Evolutionary conservation across 768 basidiomycete species (phyloP).

Genomic region (Naganishia randhawae): DNA sequence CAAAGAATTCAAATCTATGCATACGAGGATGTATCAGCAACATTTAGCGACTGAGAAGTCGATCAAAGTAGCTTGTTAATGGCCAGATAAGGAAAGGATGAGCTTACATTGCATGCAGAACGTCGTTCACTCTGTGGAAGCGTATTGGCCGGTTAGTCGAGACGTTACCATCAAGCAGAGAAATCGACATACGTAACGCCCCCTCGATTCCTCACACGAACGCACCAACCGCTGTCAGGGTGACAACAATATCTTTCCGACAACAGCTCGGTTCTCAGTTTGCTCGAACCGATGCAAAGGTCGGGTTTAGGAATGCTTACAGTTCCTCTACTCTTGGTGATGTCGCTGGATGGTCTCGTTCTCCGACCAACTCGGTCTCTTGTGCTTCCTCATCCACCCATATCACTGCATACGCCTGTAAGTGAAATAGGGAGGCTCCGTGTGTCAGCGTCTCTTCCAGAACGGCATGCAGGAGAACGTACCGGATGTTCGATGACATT

Average conservation of each 20-base stretch:
- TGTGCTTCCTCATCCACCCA: slow-evolving; percentile 34
- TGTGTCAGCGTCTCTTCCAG: not conserved
- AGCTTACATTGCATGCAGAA: slow-evolving; percentile 33
- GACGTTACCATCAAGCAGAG: not conserved
- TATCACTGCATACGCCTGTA: slow-evolving; percentile 32
- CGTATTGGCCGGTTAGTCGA: not conserved
- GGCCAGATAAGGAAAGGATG: not conserved
- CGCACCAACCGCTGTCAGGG: slow-evolving; percentile 30
- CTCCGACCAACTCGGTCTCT: slow-evolving; percentile 33
- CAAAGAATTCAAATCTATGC: slow-evolving; percentile 32
- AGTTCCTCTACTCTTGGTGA: slow-evolving; percentile 32
- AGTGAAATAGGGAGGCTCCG: not conserved
- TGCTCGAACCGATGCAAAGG: not conserved
- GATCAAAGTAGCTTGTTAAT: too few species aligned
- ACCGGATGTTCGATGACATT: slow-evolving; percentile 33
- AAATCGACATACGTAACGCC: slow-evolving; percentile 30
- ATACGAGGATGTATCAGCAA: not conserved
- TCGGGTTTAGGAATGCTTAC: not conserved
- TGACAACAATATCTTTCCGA: slow-evolving; percentile 26
- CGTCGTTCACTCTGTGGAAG: slow-evolving; percentile 31
- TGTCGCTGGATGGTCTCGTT: slow-evolving; percentile 33
- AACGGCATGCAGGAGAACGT: not conserved
- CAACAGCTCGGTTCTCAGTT: not conserved
- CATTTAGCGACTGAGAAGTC: not conserved
- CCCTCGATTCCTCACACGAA: slow-evolving; percentile 32